Conservation (phyloP, 192 early-diverging fungal genomes). For the Podila epicladia region DNA sequence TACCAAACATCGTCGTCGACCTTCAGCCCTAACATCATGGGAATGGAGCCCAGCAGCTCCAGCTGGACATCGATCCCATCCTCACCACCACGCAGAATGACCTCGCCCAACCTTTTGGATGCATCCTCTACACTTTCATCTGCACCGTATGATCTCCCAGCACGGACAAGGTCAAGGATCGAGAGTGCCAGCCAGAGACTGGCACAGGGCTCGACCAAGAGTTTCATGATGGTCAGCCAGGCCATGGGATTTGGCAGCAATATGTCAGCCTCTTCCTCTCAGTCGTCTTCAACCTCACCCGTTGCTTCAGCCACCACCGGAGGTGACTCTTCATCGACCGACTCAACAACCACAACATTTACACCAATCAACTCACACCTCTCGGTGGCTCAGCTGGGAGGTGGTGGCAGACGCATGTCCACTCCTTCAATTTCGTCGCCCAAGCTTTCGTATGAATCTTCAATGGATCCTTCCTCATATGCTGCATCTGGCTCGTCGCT, state of each 20-base stretch:
- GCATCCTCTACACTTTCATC: not conserved
- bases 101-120: not conserved
- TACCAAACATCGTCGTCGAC: not conserved
- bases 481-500: not conserved
- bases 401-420: slow-evolving; percentile 35
- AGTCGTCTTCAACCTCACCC: not conserved
- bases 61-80: not conserved
- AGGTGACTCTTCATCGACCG: not conserved
- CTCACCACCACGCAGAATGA: slow-evolving; percentile 2
- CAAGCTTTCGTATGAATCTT: no score
- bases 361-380: slow-evolving; percentile 20
- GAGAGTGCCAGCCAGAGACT: not conserved
- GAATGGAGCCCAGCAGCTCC: not conserved
- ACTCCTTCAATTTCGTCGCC: slow-evolving; percentile 14
- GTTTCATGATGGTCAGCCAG: slow-evolving; percentile 11
- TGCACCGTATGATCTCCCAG: not conserved
- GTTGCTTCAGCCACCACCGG: not conserved
- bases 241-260: slow-evolving; percentile 12
- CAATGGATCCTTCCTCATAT: not conserved
- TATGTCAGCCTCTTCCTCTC: slow-evolving; percentile 1
- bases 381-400: slow-evolving; percentile 13
- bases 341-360: not conserved
- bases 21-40: not conserved
- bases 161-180: not conserved
- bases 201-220: slow-evolving; percentile 5